Evolutionary conservation across 257 asterid species (phyloP), one percentile per base, ranked within the genome.

Genomic region (Primulina eburnea): DNA sequence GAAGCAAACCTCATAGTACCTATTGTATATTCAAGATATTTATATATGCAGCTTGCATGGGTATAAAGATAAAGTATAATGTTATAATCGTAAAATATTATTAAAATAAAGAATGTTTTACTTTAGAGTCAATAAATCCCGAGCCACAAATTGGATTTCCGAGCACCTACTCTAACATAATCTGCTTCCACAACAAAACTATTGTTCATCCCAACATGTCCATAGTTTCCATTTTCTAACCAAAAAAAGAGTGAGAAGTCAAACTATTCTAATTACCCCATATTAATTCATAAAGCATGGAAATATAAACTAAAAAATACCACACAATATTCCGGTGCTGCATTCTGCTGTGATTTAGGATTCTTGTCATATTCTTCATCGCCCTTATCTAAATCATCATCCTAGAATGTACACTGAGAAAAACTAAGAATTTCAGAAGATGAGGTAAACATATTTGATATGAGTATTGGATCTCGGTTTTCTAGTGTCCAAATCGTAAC

Each of bases 311-410:
- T n/a, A n/a, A n/a, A n/a, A n/a, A n/a, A n/a, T n/a, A n/a, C n/a
- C n/a, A n/a, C n/a, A n/a, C n/a, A n/a, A n/a, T n/a, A n/a, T 64
- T 71, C 82, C 8, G 85, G 84, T 37, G 83, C 80, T 12, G 0
- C 61, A 63, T 28, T 73, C 47, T 79, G 78, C 53, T 75, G 70
- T 62, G 78, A 71, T 60, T 71, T 79, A 37, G 17, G 67, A 73
- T 50, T 21, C 57, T 50, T 21, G 5, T 50, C 57, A 50, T 50
- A 50, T 50, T 50, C 57, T 50, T 50, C 8, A 16, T 50, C 8
- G 6, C 40, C 76, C 65, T 67, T 81, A 38, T 77, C 79, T 32
- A 37, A n/a, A 78, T 73, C 76, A 62, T 84, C 87, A 82, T 80
- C 87, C 79, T 75, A 59, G 59, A 20, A 71, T 64, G 76, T 57